Conservation (phyloP, 2,329 filamentous ascomycete species). For the Ophiostoma australiae region DNA sequence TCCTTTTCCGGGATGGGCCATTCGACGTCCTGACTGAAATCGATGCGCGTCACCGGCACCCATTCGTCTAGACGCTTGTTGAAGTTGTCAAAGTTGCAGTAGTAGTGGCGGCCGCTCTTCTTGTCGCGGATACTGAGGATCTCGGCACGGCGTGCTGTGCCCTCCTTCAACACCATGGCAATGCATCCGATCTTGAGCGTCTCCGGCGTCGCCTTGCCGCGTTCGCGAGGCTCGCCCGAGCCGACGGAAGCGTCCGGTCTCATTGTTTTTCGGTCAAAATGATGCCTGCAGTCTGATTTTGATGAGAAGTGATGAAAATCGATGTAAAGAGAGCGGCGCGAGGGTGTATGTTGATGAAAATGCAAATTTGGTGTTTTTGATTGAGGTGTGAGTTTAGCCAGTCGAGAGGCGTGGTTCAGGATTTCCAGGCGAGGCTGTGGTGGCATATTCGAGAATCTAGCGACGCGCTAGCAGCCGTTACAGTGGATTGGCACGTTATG, state of each 20-base stretch:
- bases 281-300: neutral
- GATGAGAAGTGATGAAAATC: slow-evolving; percentile 19
- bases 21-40: slow-evolving; percentile 86
- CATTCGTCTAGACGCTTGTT: slow-evolving; percentile 86
- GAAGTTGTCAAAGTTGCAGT: slow-evolving; percentile 97
- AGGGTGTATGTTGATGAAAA: slow-evolving; percentile 20
- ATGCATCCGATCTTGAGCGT: slow-evolving; percentile 65
- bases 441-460: neutral
- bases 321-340: slow-evolving; percentile 17
- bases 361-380: neutral
- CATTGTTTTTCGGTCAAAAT: slow-evolving; percentile 27
- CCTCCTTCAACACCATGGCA: slow-evolving; percentile 63
- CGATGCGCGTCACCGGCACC: slow-evolving; percentile 76
- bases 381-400: neutral
- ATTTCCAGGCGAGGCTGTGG: slow-evolving; percentile 14
- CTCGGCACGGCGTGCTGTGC: slow-evolving; percentile 83
- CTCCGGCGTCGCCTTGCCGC: slow-evolving; percentile 76
- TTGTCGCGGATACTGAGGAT: slow-evolving; percentile 91
- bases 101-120: slow-evolving; percentile 83
- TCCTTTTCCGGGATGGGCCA: slow-evolving; percentile 91
- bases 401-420: neutral
- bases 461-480: neutral
- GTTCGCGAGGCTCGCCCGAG: slow-evolving; percentile 58
- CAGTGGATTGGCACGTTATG: neutral
- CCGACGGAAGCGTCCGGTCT: slow-evolving; percentile 52